Evolutionary conservation across 352 stramenopile genomes (phyloP).

Genomic region (Pythium rishiriense): DNA sequence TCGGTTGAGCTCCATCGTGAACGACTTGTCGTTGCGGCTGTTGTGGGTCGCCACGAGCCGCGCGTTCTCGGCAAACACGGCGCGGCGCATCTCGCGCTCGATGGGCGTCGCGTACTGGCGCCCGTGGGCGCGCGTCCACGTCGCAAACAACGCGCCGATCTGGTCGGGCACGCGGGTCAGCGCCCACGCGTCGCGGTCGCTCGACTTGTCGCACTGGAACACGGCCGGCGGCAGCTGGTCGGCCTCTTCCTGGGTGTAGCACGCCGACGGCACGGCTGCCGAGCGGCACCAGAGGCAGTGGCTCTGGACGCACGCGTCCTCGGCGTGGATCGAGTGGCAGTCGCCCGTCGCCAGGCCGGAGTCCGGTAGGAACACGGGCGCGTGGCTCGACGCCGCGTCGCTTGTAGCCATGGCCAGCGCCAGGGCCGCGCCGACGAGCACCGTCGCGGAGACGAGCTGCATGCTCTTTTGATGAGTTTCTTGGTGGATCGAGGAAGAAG

Average conservation of each 20-base stretch:
- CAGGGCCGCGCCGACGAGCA: too few relatives aligned
- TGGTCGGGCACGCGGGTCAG: slow-evolving; percentile 38
- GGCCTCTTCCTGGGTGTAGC: slow-evolving; percentile 71
- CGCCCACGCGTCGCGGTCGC: slow-evolving; percentile 28
- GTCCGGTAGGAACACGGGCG: slow-evolving; percentile 33
- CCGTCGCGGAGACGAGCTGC: too few relatives aligned
- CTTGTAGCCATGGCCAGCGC: background rate
- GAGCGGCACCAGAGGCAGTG: slow-evolving; percentile 79
- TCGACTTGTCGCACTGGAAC: slow-evolving; percentile 67
- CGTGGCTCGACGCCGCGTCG: slow-evolving; percentile 11
- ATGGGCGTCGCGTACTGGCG: slow-evolving; percentile 54
- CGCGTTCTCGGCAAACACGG: slow-evolving; percentile 64
- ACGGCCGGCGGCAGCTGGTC: slow-evolving; percentile 63
- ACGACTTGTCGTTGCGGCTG: slow-evolving; percentile 37
- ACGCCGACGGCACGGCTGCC: slow-evolving; percentile 77
- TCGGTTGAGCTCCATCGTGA: slow-evolving; percentile 74
- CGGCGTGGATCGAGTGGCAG: slow-evolving; percentile 52
- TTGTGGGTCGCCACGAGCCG: slow-evolving; percentile 69
- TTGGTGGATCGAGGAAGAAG: too few relatives aligned
- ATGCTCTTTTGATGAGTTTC: too few relatives aligned
- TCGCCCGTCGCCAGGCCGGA: slow-evolving; percentile 24
- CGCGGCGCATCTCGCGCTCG: slow-evolving; percentile 51
- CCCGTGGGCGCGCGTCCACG: slow-evolving; percentile 46
- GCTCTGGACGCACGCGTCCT: slow-evolving; percentile 50
- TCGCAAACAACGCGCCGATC: slow-evolving; percentile 42